Conservation (phyloP, 805 yeast genomes). For the Pichia eremophila region DNA sequence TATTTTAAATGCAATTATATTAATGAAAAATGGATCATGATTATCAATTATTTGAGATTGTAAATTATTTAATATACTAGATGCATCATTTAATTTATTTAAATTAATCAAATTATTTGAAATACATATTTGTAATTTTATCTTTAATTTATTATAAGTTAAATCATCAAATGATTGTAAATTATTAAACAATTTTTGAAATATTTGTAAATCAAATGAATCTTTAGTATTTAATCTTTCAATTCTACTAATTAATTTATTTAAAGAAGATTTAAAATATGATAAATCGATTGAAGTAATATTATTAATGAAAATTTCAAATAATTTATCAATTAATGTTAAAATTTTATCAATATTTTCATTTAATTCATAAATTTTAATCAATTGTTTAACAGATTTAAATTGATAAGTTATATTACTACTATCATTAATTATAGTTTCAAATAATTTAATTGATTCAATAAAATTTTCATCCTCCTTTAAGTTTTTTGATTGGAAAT, state of each 20-base stretch:
- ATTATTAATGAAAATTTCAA: conserved; percentile 10
- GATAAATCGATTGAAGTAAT: conserved; percentile 8
- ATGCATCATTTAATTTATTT: conserved; percentile 25
- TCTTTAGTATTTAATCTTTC: conserved; percentile 15
- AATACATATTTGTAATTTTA: conserved; percentile 38
- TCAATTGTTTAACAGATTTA: conserved; percentile 26
- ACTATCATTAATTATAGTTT: not conserved
- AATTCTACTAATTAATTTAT: conserved; percentile 22
- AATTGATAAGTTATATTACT: conserved; percentile 15
- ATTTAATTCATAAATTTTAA: conserved; percentile 20
- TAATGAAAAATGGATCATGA: not conserved
- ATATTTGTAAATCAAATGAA: conserved; percentile 14
- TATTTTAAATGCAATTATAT: conserved; percentile 55
- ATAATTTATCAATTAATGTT: conserved; percentile 13
- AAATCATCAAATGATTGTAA: not conserved
- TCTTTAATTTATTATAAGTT: conserved; percentile 31
- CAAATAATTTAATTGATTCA: conserved; percentile 20
- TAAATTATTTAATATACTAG: conserved; percentile 27
- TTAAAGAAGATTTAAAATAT: conserved; percentile 25
- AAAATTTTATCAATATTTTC: conserved; percentile 11
- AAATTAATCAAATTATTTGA: conserved; percentile 30
- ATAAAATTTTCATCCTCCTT: conserved; percentile 23
- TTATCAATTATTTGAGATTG: conserved; percentile 25
- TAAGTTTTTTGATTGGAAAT: conserved; percentile 26
- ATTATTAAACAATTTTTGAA: conserved; percentile 12